These are phyloP conservation scores for Ambrosia artemisiifolia DNA, from an alignment of 129 eudicot genomes.

Conservation along the genomic window DNA sequence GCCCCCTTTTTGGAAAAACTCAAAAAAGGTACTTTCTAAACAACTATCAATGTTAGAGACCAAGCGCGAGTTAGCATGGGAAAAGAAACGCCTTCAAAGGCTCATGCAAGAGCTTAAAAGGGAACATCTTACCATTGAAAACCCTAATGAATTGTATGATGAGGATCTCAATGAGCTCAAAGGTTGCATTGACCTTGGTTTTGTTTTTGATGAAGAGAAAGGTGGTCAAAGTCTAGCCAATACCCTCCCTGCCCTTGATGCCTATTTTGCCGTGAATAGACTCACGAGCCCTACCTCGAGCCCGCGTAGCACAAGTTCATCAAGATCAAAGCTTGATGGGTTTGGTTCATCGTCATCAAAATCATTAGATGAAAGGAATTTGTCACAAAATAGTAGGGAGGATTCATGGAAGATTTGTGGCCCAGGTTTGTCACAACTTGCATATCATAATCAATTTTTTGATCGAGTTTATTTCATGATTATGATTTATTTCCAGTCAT, in stretches of 20 bases:
- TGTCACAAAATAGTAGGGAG: slow-evolving; percentile 28
- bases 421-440: slow-evolving; percentile 31
- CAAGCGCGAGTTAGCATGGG: slow-evolving; percentile 49
- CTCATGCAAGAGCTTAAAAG: slow-evolving; percentile 33
- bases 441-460: not conserved
- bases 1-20: slow-evolving; percentile 26
- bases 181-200: slow-evolving; percentile 58
- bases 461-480: not conserved
- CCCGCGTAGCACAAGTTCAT: slow-evolving; percentile 36
- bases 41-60: slow-evolving; percentile 43
- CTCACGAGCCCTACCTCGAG: slow-evolving; percentile 36
- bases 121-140: not conserved
- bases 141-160: slow-evolving; percentile 33
- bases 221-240: slow-evolving; percentile 45
- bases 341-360: slow-evolving; percentile 18
- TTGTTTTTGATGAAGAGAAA: slow-evolving; percentile 42
- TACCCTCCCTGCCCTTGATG: slow-evolving; percentile 53
- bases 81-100: slow-evolving; percentile 41
- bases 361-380: slow-evolving; percentile 24
- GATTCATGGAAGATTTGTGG: slow-evolving; percentile 44
- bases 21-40: slow-evolving; percentile 30
- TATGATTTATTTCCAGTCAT: too few relatives aligned
- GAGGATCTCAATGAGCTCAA: slow-evolving; percentile 54
- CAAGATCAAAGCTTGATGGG: slow-evolving; percentile 16
- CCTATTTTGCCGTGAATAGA: slow-evolving; percentile 52